phyloP scores from a whole-genome alignment of 2,329 filamentous ascomycete species.

The Magnaporthales sp. region DNA sequence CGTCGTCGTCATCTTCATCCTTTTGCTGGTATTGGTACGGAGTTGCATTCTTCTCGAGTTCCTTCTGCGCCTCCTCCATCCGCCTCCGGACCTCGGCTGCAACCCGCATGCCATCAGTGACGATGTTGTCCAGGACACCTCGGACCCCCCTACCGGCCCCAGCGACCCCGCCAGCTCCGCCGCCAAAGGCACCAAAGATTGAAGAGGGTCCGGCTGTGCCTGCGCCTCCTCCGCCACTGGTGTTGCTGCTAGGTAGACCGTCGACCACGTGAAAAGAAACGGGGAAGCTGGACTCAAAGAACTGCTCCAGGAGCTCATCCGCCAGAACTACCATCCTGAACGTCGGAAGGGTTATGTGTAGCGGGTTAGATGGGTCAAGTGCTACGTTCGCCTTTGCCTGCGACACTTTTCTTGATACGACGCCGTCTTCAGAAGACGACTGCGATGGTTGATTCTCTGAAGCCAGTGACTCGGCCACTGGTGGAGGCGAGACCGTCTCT shows the following conservation, averaged over 20 bases:
- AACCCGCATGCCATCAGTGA: constrained; percentile 93
- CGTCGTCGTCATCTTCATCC: constrained; percentile 62
- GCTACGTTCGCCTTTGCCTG: constrained; percentile 72
- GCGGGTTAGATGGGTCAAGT: constrained; percentile 82
- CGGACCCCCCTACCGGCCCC: constrained; percentile 65
- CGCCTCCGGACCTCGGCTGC: constrained; percentile 83
- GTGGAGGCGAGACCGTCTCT: neutral
- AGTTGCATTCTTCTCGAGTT: constrained; percentile 77
- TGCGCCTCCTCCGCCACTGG: constrained; percentile 12
- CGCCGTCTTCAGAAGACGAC: constrained; percentile 15
- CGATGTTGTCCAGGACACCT: constrained; percentile 93
- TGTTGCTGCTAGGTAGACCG: constrained; percentile 27
- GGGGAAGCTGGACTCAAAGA: constrained; percentile 94
- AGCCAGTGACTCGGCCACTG: neutral
- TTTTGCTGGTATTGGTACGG: constrained; percentile 33
- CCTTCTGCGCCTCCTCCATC: constrained; percentile 92
- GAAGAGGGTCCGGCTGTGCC: constrained; percentile 38
- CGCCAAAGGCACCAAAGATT: constrained; percentile 70
- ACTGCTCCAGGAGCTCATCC: constrained; percentile 90
- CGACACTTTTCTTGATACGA: constrained; percentile 34
- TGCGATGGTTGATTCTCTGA: constrained; percentile 6
- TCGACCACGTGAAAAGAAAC: constrained; percentile 85
- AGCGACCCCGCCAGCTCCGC: constrained; percentile 35
- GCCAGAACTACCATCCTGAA: constrained; percentile 98
- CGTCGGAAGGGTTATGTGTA: constrained; percentile 92